phyloP scores from a whole-genome alignment of 2,329 filamentous ascomycete species.

The Coniochaeta sp. region DNA sequence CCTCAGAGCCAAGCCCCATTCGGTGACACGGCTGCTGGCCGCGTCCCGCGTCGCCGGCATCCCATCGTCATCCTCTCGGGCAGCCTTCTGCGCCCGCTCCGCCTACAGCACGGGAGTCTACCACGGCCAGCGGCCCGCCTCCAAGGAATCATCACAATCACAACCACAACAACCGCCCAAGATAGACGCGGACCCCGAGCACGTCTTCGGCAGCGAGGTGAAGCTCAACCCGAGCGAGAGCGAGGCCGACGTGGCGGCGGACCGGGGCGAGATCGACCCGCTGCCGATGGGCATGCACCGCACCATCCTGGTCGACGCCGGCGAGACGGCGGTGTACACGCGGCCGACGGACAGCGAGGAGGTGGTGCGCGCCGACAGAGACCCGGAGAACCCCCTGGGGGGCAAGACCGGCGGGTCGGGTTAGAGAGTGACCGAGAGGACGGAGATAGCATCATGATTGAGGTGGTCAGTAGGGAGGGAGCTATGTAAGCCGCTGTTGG shows the following conservation, averaged over 20 bases:
- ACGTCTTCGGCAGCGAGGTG: slow-evolving; percentile 10
- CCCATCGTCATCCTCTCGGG: not conserved
- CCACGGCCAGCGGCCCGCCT: slow-evolving; percentile 6
- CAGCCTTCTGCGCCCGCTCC: not conserved
- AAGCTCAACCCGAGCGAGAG: slow-evolving; percentile 12
- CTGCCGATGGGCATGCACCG: slow-evolving; percentile 12
- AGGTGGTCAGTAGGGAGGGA: no score
- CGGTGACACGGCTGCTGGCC: not conserved
- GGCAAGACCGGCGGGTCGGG: no score
- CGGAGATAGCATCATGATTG: no score
- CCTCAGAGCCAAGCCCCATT: not conserved
- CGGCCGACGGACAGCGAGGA: slow-evolving; percentile 13
- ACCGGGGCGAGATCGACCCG: slow-evolving; percentile 14
- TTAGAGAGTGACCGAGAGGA: no score
- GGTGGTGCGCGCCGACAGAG: slow-evolving; percentile 11
- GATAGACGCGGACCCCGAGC: slow-evolving; percentile 3
- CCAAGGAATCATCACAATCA: no score
- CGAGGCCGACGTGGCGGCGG: slow-evolving; percentile 15
- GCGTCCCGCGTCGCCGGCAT: not conserved
- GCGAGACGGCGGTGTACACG: slow-evolving; percentile 4
- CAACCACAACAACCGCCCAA: no score
- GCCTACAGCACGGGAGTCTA: slow-evolving; percentile 11
- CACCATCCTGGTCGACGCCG: slow-evolving; percentile 9
- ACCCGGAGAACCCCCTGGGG: slow-evolving; percentile 9
- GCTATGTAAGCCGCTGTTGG: no score